Base-by-base conservation (phyloP, 2,329 filamentous ascomycete genomes). In the Biscogniauxia sp. region DNA sequence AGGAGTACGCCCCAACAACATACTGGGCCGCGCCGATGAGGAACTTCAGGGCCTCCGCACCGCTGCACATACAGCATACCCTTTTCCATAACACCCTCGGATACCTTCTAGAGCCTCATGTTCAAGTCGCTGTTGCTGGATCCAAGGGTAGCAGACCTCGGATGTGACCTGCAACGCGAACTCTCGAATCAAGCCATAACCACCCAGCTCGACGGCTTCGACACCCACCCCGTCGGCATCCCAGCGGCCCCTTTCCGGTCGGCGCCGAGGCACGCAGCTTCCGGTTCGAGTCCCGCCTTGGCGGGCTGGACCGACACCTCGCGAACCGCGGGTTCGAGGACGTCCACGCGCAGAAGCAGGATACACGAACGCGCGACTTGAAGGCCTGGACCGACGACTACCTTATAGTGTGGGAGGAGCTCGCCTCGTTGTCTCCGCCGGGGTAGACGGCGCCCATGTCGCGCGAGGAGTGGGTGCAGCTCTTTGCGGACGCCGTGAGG, bases 361-460 rank as follows among this genome's bases (percentile, higher is more conserved):
- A 53, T 5, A 64, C 58, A 7, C 57, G 61, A 1, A 62, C 53
- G 41, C 58, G 61, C 23, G 68, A 70, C 20, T 60, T 62, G 5
- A 71, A 69, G 58, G 67, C 52, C 20, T 72, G 66, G 67, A 70
- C 70, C 0, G 68, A 72, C 2, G 60, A 71, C 37, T 69, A 67
- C 45, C 50, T 72, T 15, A 69, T 71, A 65, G 66, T 70, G 1
- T 70, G 68, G 56, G 63, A 69, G 41, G 69, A 72, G 19, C 54
- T 69, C 0, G 55, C 61, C 5, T 57, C 62, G 1, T 59, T 63
- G n/a, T 69, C 68, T 32, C 64, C 67, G 4, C 54, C 64, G 3
- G 64, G 64, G 57, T 60, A 62, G 5, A 20, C 60, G 15, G 51
- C 56, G 3, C 62, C 67, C 7, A 49, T 69, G 37, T 65, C 68